Evolutionary conservation across 768 basidiomycete species (phyloP), one percentile per base, ranked within the genome.

Genomic region (Boletellus ananiceps): DNA sequence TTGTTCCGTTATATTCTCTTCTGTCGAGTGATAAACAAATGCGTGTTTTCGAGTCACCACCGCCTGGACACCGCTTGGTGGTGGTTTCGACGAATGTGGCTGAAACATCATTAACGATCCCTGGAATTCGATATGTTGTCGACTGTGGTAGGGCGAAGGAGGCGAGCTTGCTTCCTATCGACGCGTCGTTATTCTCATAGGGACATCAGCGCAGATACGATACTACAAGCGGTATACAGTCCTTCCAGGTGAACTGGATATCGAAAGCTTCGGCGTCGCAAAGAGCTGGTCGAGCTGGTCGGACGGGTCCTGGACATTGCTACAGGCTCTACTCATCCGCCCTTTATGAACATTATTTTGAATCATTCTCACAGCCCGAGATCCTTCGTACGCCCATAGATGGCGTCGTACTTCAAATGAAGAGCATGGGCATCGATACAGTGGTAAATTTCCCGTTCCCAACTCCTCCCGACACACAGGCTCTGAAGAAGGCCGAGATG

Each of bases 361-460:
- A 88, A 29, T 70, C 82, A 49, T 95, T 95, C 67, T 78, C 90
- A 0, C 73, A 81, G 50, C 96, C 96, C 2, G 96, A 99, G 67
- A 94, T 98, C 48, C 77, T 93, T 38, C 86, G 94, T 19, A 93
- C 90, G 73, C 94, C 96, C 0, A 95, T 98, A 57, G 96, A 98
- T 59, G 94, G 93, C 2, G 86, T 98, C 19, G 89, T 98, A 8
- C 74, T 98, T 29, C 94, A 97, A 67, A 97, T 99, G 95, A 99
- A 99, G 74, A 85, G 83, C 66, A 97, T 99, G 93, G 91, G 95
- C 62, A 95, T 99, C 50, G 93, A 98, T 61, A 78, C 91, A 1
- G 92, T 98, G 34, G 76, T 91, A 58, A 98, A 98, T 71, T 99
- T 99, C 68, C 96, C 96, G 14, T 98, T 98, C 70, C 96, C 96